These are phyloP conservation scores for Alternaria panax DNA, from an alignment of 2,329 filamentous ascomycete genomes.

Conservation along the genomic window DNA sequence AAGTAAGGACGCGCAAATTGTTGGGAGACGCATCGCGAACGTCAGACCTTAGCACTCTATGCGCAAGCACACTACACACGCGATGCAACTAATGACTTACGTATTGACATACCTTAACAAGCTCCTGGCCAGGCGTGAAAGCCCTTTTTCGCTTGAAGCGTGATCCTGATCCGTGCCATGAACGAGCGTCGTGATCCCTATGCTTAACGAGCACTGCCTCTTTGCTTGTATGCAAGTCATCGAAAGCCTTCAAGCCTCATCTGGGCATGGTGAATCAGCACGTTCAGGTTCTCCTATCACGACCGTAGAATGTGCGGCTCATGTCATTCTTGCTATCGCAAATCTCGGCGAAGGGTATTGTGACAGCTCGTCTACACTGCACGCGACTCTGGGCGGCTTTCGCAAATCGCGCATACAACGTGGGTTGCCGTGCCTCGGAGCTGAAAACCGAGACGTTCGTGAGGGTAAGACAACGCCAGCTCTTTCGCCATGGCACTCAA, in stretches of 20 bases:
- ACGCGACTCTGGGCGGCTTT: neutral
- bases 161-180: neutral
- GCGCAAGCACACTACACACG: slow-evolving; percentile 4
- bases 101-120: neutral
- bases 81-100: neutral
- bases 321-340: neutral
- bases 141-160: neutral
- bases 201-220: neutral
- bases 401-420: slow-evolving; percentile 6
- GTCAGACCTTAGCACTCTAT: slow-evolving; percentile 4
- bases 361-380: neutral
- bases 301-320: neutral
- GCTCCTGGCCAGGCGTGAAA: neutral
- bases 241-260: neutral
- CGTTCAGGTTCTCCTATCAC: neutral
- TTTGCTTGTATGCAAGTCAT: slow-evolving; percentile 5
- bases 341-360: neutral
- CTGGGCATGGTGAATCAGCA: neutral
- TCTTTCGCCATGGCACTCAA: neutral
- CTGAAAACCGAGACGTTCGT: neutral
- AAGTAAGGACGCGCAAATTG: neutral
- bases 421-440: neutral
- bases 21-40: neutral
- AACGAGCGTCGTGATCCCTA: neutral
- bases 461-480: neutral